Evolutionary conservation across 495 filamentous ascomycete species (phyloP).

Genomic region (Amniculicola lignicola): DNA sequence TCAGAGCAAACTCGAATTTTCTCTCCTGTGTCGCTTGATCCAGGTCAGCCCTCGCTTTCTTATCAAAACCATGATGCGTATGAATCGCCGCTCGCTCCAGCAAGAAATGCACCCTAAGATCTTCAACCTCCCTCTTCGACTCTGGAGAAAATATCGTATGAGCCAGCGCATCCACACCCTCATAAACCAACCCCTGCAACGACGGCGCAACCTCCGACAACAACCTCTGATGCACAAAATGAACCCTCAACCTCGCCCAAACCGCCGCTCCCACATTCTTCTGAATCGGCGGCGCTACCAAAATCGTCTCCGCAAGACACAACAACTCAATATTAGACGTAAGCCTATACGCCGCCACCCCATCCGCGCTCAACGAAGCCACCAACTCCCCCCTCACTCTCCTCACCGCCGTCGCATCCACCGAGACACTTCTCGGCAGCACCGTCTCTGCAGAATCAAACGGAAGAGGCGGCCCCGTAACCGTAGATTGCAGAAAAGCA

Average conservation of each 20-base stretch:
- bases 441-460: slow-evolving; percentile 54
- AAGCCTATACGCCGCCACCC: slow-evolving; percentile 78
- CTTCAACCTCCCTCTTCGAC: neutral
- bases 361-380: slow-evolving; percentile 69
- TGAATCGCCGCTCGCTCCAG: slow-evolving; percentile 80
- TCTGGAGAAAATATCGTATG: slow-evolving; percentile 42
- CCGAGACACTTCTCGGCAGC: slow-evolving; percentile 47
- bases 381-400: slow-evolving; percentile 55
- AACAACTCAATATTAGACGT: slow-evolving; percentile 82
- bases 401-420: slow-evolving; percentile 30
- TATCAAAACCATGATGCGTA: slow-evolving; percentile 80
- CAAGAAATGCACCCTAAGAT: slow-evolving; percentile 56
- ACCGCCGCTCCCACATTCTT: slow-evolving; percentile 39
- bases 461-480: slow-evolving; percentile 78
- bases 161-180: slow-evolving; percentile 48
- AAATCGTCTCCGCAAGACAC: slow-evolving; percentile 65
- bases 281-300: slow-evolving; percentile 51
- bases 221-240: slow-evolving; percentile 85
- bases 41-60: slow-evolving; percentile 68
- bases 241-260: slow-evolving; percentile 61
- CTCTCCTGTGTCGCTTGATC: slow-evolving; percentile 58
- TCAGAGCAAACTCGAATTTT: slow-evolving; percentile 77
- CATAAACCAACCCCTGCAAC: slow-evolving; percentile 57
- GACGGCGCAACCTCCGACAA: slow-evolving; percentile 72
- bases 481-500: slow-evolving; percentile 85